Conservation (phyloP, 306 rosid species). For the Cyamopsis tetragonoloba region DNA sequence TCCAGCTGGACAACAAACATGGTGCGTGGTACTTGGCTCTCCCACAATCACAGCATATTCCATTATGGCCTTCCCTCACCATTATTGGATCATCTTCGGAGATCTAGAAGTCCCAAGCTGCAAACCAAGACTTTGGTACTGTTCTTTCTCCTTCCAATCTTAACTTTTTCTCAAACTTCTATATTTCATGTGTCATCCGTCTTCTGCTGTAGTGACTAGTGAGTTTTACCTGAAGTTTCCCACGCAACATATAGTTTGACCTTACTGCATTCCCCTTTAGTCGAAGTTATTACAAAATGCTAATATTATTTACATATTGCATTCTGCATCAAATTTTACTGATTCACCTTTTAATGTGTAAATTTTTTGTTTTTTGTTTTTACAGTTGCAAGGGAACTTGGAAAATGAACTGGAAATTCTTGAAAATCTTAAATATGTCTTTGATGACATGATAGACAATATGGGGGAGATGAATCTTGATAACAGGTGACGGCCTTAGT, state of each 20-base stretch:
- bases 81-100: slow-evolving; percentile 65
- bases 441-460: slow-evolving; percentile 48
- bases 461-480: slow-evolving; percentile 50
- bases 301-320: neutral
- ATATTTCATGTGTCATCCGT: slow-evolving; percentile 7
- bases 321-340: neutral
- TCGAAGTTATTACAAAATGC: no score
- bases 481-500: slow-evolving; percentile 47
- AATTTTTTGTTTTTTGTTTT: slow-evolving; percentile 20
- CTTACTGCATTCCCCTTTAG: neutral
- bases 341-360: neutral
- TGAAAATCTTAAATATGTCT: slow-evolving; percentile 38
- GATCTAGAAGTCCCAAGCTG: slow-evolving; percentile 38
- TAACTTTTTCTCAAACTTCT: neutral
- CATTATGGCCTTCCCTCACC: slow-evolving; percentile 72
- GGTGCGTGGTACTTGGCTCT: slow-evolving; percentile 86
- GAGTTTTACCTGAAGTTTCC: neutral
- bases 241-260: slow-evolving; percentile 13
- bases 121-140: slow-evolving; percentile 50
- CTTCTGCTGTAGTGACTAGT: neutral
- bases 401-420: slow-evolving; percentile 71
- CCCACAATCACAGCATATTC: slow-evolving; percentile 48
- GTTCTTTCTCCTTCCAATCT: slow-evolving; percentile 11
- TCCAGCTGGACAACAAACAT: slow-evolving; percentile 53
- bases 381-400: slow-evolving; percentile 61